Evolutionary conservation across 163 green algal species (phyloP).

Genomic region (Chlorella variabilis): DNA sequence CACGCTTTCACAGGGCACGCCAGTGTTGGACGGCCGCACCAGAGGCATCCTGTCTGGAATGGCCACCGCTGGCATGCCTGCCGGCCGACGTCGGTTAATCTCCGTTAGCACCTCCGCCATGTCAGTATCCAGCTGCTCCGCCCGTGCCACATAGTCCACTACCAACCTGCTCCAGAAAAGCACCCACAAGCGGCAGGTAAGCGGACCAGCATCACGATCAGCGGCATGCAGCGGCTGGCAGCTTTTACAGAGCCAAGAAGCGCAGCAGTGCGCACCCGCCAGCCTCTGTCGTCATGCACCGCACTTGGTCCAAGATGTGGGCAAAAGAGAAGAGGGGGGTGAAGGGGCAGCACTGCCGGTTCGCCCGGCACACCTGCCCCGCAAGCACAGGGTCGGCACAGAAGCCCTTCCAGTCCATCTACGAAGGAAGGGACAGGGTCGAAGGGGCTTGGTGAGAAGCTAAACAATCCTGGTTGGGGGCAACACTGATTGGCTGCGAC

Average conservation of each 20-base stretch:
- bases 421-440: not conserved
- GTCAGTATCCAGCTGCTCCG: not conserved
- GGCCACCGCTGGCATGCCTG: not conserved
- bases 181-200: no score
- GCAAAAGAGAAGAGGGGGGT: not conserved
- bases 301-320: constrained; percentile 14
- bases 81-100: constrained; percentile 5
- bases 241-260: no score
- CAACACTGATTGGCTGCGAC: no score
- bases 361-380: not conserved
- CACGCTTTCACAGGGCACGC: not conserved
- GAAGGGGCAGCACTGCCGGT: constrained; percentile 18
- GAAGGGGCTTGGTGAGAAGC: no score
- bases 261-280: not conserved
- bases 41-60: not conserved
- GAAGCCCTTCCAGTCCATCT: constrained; percentile 27
- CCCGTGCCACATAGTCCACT: not conserved
- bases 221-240: no score
- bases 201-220: no score
- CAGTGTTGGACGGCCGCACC: not conserved
- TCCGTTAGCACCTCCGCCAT: not conserved
- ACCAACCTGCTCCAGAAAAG: constrained; percentile 19
- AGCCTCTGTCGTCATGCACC: not conserved
- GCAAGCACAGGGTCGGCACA: not conserved
- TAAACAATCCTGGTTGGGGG: no score